Percentiles rank a stretch among this genome's conserved stretches.
Conservation (phyloP, 805 yeast genomes). For the Teunomyces pallodes region DNA sequence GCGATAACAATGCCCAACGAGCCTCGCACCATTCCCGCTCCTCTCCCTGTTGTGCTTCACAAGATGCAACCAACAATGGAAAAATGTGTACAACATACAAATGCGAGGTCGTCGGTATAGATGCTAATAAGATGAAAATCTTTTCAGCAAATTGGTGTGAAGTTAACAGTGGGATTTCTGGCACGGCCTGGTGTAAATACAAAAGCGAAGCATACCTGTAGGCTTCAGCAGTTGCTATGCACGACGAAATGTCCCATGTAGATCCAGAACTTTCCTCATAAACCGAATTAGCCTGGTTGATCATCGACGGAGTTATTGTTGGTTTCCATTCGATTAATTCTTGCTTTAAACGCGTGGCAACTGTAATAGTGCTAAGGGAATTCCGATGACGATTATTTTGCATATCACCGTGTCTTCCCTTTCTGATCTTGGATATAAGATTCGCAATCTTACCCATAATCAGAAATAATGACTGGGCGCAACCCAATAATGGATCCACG, state of each 20-base stretch:
- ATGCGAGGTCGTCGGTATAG: slow-evolving; percentile 58
- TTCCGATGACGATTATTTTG: slow-evolving; percentile 21
- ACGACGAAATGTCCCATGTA: slow-evolving; percentile 55
- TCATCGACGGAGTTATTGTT: slow-evolving; percentile 33
- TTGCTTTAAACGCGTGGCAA: slow-evolving; percentile 53
- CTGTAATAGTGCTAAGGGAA: slow-evolving; percentile 47
- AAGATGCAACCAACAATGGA: slow-evolving; percentile 62
- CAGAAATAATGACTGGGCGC: slow-evolving; percentile 62
- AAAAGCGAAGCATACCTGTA: slow-evolving; percentile 58
- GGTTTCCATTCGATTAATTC: slow-evolving; percentile 61
- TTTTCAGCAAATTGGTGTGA: slow-evolving; percentile 59
- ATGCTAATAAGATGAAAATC: slow-evolving; percentile 56
- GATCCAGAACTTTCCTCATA: slow-evolving; percentile 15
- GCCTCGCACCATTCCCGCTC: slow-evolving; percentile 61
- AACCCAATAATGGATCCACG: slow-evolving; percentile 66
- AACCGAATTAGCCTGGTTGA: slow-evolving; percentile 36
- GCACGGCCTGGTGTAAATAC: slow-evolving; percentile 68
- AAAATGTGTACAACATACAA: slow-evolving; percentile 60
- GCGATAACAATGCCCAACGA: slow-evolving; percentile 54
- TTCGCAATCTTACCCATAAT: slow-evolving; percentile 63
- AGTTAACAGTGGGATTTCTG: slow-evolving; percentile 57
- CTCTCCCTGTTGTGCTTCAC: slow-evolving; percentile 58
- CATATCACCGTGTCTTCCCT: slow-evolving; percentile 11
- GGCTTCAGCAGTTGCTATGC: slow-evolving; percentile 69
- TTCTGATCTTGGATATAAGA: slow-evolving; percentile 50